Percentiles rank a stretch among this genome's conserved stretches.
phyloP scores from a whole-genome alignment of 345 rosid species.

The Theobroma cacao region DNA sequence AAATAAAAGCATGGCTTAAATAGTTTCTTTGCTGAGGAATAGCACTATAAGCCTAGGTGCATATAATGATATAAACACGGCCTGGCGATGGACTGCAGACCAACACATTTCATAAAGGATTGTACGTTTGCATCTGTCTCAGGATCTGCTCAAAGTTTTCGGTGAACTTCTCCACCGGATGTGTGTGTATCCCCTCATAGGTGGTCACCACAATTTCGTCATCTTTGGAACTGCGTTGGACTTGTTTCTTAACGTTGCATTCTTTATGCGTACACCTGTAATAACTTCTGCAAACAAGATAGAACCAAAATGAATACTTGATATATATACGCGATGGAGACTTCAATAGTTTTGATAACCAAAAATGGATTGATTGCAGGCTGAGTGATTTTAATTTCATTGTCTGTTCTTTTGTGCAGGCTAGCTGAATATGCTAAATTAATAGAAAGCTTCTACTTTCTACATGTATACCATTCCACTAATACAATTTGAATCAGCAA shows the following conservation, averaged over 20 bases:
- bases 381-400: no score
- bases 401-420: no score
- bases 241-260: slow-evolving; percentile 54
- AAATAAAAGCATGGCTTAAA: not conserved
- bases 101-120: not conserved
- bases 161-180: slow-evolving; percentile 23
- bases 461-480: no score
- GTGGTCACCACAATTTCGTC: slow-evolving; percentile 47
- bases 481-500: not conserved
- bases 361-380: no score
- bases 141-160: slow-evolving; percentile 37
- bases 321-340: not conserved
- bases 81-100: not conserved
- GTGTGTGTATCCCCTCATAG: slow-evolving; percentile 46
- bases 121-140: slow-evolving; percentile 12
- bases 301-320: not conserved
- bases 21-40: not conserved
- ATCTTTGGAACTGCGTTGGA: slow-evolving; percentile 40
- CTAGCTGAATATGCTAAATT: not conserved
- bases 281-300: slow-evolving; percentile 36
- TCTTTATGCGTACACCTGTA: slow-evolving; percentile 43
- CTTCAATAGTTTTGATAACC: not conserved
- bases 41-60: not conserved
- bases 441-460: no score
- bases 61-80: not conserved